phyloP scores from a whole-genome alignment of 352 stramenopile species.

The Globisporangium nodosum region DNA sequence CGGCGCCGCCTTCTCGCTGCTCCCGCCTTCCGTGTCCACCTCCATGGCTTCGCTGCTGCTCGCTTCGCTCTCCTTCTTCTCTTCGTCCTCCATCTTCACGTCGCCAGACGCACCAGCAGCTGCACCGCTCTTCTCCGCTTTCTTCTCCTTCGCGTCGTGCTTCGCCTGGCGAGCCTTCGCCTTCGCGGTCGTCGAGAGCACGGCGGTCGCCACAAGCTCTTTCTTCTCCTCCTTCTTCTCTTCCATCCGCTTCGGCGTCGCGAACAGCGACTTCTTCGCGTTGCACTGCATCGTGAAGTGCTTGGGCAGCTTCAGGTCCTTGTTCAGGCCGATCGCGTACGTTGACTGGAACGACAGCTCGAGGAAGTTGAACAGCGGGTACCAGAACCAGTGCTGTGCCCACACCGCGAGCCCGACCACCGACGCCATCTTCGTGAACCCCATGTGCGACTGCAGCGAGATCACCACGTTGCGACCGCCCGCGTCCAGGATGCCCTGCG shows the following conservation, averaged over 20 bases:
- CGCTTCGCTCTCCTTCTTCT: constrained; percentile 44
- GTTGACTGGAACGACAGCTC: constrained; percentile 96
- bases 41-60: constrained; percentile 59
- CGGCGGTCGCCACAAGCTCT: constrained; percentile 95
- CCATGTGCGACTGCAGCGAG: constrained; percentile 92
- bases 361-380: constrained; percentile 98
- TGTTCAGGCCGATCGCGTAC: constrained; percentile 95
- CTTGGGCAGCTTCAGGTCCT: constrained; percentile 97
- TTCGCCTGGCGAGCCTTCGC: constrained; percentile 93
- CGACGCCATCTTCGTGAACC: constrained; percentile 97
- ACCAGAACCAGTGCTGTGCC: constrained; percentile 99
- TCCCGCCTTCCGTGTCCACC: constrained; percentile 45
- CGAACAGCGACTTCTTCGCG: constrained; percentile 94
- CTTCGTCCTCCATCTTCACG: constrained; percentile 45
- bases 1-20: constrained; percentile 34
- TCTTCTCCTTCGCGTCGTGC: constrained; percentile 86
- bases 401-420: constrained; percentile 96
- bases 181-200: constrained; percentile 97
- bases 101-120: constrained; percentile 22
- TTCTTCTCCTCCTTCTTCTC: constrained; percentile 99
- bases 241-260: constrained; percentile 96
- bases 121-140: constrained; percentile 19
- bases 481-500: constrained; percentile 96
- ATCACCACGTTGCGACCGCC: constrained; percentile 97
- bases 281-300: constrained; percentile 92